These are phyloP conservation scores for Mitragyna speciosa DNA, from an alignment of 257 asterid genomes.

Conservation along the genomic window DNA sequence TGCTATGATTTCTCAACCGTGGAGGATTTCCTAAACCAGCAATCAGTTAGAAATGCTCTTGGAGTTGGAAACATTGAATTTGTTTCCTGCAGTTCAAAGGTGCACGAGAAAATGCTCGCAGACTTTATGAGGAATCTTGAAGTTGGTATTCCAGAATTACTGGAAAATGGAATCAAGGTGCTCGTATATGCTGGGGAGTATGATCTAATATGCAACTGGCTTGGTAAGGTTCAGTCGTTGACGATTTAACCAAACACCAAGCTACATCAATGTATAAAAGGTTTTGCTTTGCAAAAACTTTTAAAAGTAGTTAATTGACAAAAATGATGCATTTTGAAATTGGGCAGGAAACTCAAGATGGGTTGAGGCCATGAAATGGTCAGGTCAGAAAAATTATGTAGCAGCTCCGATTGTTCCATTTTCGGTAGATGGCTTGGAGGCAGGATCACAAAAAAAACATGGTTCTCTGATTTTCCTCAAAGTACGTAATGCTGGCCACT, in stretches of 20 bases:
- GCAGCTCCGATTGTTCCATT: slow-evolving; percentile 43
- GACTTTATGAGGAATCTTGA: slow-evolving; percentile 43
- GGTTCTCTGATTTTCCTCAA: slow-evolving; percentile 66
- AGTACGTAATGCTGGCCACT: slow-evolving; percentile 65
- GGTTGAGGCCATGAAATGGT: slow-evolving; percentile 68
- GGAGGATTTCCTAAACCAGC: slow-evolving; percentile 43
- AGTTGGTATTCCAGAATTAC: slow-evolving; percentile 48
- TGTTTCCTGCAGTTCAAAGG: slow-evolving; percentile 45
- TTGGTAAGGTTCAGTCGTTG: slow-evolving; percentile 32
- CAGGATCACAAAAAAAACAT: slow-evolving; percentile 47
- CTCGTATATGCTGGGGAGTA: slow-evolving; percentile 74
- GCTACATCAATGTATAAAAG: too few relatives aligned
- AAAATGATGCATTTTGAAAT: background rate
- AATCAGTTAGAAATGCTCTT: slow-evolving; percentile 45
- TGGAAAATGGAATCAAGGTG: slow-evolving; percentile 60
- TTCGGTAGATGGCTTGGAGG: slow-evolving; percentile 44
- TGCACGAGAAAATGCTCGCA: too few relatives aligned
- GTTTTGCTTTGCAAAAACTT: too few relatives aligned
- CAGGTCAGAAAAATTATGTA: slow-evolving; percentile 41
- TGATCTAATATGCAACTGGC: slow-evolving; percentile 77
- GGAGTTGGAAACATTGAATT: slow-evolving; percentile 61
- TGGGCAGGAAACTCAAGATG: slow-evolving; percentile 68
- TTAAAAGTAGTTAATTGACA: background rate
- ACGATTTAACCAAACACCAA: background rate
- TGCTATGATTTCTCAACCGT: slow-evolving; percentile 64